Percentiles rank a stretch among this genome's conserved stretches.
Conservation (phyloP, 2,329 filamentous ascomycete species). For the Penicillium sp. region DNA sequence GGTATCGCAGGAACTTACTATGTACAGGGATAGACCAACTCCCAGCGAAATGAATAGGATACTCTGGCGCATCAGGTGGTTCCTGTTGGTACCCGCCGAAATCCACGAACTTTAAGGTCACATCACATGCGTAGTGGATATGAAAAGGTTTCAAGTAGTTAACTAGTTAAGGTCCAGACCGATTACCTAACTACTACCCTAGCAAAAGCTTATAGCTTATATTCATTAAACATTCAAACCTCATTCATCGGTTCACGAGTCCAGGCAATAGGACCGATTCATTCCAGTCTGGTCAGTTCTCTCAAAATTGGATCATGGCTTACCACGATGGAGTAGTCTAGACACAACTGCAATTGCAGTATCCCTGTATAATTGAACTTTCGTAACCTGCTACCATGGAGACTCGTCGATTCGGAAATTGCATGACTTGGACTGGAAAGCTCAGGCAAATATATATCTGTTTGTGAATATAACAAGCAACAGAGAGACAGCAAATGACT, state of each 20-base stretch:
- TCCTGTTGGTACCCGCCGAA: not conserved
- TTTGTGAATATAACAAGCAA: too few species aligned
- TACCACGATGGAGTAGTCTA: not conserved
- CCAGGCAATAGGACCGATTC: not conserved
- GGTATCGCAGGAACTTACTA: not conserved
- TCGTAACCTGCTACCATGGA: not conserved
- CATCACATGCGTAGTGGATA: not conserved
- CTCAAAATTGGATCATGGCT: not conserved
- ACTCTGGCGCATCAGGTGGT: not conserved
- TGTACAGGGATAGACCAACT: not conserved
- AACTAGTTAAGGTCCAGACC: too few species aligned
- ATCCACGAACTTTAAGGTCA: too few species aligned
- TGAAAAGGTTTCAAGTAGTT: not conserved
- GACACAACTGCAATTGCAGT: not conserved
- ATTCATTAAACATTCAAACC: not conserved
- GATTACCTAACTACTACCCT: not conserved
- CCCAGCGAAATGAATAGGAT: not conserved
- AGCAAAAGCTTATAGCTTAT: not conserved
- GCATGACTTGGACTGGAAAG: too few species aligned
- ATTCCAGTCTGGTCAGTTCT: not conserved
- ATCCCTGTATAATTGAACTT: not conserved
- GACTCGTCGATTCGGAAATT: too few species aligned
- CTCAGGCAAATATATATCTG: too few species aligned
- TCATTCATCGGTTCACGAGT: not conserved
- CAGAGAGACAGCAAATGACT: not conserved